Conservation (phyloP, 2,329 filamentous ascomycete species). For the Epicoccum sorghinum region DNA sequence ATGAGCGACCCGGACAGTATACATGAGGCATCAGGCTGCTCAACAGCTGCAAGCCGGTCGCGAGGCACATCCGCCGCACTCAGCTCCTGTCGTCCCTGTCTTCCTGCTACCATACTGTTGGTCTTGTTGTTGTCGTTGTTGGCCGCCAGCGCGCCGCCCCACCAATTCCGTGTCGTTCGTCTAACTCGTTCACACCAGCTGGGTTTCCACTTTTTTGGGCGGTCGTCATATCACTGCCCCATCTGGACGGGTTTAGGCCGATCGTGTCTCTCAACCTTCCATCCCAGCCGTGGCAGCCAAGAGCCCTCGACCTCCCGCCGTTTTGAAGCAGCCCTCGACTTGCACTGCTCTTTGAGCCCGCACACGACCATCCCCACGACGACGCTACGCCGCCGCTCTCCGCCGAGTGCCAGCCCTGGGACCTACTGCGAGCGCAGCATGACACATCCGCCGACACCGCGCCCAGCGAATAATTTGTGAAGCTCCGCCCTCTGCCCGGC, state of each 20-base stretch:
- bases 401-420: neutral
- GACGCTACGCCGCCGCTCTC: neutral
- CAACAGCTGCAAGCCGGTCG: neutral
- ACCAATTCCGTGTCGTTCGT: conserved; percentile 11
- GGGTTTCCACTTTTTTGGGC: conserved; percentile 5
- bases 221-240: conserved; percentile 13
- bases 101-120: neutral
- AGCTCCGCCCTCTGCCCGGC: neutral
- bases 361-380: neutral
- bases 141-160: conserved; percentile 8
- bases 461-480: conserved; percentile 13
- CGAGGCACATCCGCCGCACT: neutral
- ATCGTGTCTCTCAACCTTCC: conserved; percentile 18
- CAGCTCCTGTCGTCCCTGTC: neutral
- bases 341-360: neutral
- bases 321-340: conserved; percentile 2
- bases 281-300: conserved; percentile 16
- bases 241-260: conserved; percentile 14
- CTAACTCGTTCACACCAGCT: conserved; percentile 8
- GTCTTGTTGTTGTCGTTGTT: conserved; percentile 4
- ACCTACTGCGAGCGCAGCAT: conserved; percentile 32
- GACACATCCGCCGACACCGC: conserved; percentile 28
- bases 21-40: conserved; percentile 12
- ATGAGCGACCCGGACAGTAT: neutral
- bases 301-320: conserved; percentile 7